Base-by-base conservation (phyloP, 306 rosid species). In the Cyamopsis tetragonoloba region DNA sequence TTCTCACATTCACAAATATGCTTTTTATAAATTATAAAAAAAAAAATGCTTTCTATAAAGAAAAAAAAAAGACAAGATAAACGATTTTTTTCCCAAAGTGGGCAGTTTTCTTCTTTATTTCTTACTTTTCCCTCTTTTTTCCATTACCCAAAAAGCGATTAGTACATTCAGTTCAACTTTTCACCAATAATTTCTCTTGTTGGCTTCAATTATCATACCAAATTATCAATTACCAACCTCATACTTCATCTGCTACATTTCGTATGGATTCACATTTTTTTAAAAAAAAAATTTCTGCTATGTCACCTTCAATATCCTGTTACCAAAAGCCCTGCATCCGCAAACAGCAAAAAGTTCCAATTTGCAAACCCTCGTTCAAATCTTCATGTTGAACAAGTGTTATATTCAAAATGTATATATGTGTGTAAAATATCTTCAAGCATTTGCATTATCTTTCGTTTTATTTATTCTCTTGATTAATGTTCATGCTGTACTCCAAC, bases 1-100 rank as follows among this genome's bases (percentile, higher is more conserved):
- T 69, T 34, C 31, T 34, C 37, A 32, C n/a, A n/a, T n/a, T n/a
- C n/a, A n/a, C n/a, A n/a, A n/a, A n/a, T 6, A 38, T 61, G 76
- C 84, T 80, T 81, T 68, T 68, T n/a, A n/a, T n/a, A n/a, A n/a
- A n/a, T n/a, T n/a, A n/a, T n/a, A n/a, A n/a, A n/a, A n/a, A n/a
- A n/a, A n/a, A n/a, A n/a, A n/a, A n/a, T n/a, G n/a, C n/a, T n/a
- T n/a, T n/a, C n/a, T n/a, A n/a, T n/a, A n/a, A n/a, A n/a, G n/a
- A n/a, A n/a, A n/a, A n/a, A 46, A 49, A 81, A 81, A 76, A 76
- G n/a, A 38, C 48, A 50, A 65, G 79, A 76, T 60, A 76, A 76
- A 42, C 39, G 49, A 38, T 67, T 77, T 75, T 67, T 77, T 75
- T 51, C 47, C 3, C 23, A 62, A 72, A 77, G 72, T 24, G 20